phyloP scores from a whole-genome alignment of 495 filamentous ascomycete species.

The Jackrogersella multiformis region DNA sequence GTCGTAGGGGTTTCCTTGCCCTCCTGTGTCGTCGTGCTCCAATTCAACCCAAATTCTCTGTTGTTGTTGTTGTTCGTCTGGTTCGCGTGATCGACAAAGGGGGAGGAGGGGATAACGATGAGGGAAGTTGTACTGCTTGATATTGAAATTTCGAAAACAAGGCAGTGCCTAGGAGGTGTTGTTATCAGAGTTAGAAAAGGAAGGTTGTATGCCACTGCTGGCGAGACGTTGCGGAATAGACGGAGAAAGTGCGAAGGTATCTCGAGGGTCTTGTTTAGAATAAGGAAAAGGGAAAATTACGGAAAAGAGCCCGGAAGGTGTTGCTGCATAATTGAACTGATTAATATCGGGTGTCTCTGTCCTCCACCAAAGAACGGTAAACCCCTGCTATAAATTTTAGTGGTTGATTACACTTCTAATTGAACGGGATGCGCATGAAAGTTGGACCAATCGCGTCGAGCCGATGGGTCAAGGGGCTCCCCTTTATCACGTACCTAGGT shows the following conservation, averaged over 20 bases:
- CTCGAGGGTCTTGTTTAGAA: not conserved
- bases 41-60: not conserved
- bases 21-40: not conserved
- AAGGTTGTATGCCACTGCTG: no score
- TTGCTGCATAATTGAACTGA: not conserved
- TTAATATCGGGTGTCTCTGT: not conserved
- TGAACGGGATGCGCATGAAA: not conserved
- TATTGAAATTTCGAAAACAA: not conserved
- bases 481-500: no score
- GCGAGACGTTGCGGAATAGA: not conserved
- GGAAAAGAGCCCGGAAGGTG: not conserved
- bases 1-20: constrained; percentile 5
- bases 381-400: constrained; percentile 7
- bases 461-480: not conserved
- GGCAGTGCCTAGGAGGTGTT: not conserved
- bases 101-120: not conserved
- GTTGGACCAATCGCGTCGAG: constrained; percentile 8
- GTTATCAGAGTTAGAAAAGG: not conserved
- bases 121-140: not conserved
- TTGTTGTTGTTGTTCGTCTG: not conserved
- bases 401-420: not conserved
- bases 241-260: not conserved
- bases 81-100: constrained; percentile 4
- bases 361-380: constrained; percentile 16
- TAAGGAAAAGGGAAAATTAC: constrained; percentile 3